Conservation (phyloP, 345 rosid genomes). For the Anacardium occidentale region DNA sequence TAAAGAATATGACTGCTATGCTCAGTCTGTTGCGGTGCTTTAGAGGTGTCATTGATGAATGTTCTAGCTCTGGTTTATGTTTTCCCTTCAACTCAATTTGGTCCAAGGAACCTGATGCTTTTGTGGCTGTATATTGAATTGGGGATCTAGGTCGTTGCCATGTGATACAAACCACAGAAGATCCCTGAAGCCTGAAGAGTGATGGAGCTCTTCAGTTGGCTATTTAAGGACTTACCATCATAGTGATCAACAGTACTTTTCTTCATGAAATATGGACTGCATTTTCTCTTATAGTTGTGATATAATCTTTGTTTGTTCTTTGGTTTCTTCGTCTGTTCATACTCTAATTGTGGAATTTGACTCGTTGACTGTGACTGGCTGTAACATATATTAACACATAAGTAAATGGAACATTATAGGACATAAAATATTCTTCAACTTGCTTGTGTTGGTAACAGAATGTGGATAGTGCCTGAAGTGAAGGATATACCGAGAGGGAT, state of each 20-base stretch:
- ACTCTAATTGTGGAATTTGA: not conserved
- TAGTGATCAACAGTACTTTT: not conserved
- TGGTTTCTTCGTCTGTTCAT: not conserved
- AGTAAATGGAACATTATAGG: not conserved
- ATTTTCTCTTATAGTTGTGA: not conserved
- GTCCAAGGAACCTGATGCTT: not conserved
- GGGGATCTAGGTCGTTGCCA: not conserved
- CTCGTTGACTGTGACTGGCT: not conserved
- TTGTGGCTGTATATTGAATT: not conserved
- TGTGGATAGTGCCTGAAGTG: constrained; percentile 83
- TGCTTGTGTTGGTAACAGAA: constrained; percentile 40
- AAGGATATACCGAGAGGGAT: constrained; percentile 41
- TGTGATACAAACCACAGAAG: not conserved
- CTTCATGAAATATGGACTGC: constrained; percentile 3
- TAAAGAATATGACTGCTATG: not conserved
- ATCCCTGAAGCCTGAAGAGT: not conserved
- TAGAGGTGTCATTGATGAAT: not conserved
- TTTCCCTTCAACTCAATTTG: not conserved
- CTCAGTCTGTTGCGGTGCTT: not conserved
- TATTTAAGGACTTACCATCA: not conserved
- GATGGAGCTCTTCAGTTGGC: not conserved
- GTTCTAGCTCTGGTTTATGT: not conserved
- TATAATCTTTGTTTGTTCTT: not conserved
- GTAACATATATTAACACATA: not conserved
- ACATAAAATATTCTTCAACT: not conserved